Conservation (phyloP, 2,329 filamentous ascomycete genomes). For the Xylariaceae sp. region DNA sequence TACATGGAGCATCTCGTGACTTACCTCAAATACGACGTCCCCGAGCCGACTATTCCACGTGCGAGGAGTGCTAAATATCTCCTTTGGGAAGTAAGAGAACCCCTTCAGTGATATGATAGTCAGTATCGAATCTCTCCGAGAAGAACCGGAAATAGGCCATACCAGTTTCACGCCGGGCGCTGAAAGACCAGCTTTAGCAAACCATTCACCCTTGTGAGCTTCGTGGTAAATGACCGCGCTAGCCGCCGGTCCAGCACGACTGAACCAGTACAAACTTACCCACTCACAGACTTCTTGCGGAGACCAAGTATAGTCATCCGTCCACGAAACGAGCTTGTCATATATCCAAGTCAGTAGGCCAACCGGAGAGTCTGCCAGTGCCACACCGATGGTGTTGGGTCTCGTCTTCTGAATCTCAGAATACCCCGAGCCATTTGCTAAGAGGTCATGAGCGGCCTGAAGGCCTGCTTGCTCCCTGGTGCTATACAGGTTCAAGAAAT, state of each 20-base stretch:
- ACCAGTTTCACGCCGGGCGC: constrained; percentile 7
- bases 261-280: constrained; percentile 20
- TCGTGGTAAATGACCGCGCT: constrained; percentile 17
- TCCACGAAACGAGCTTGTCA: constrained; percentile 32
- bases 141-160: not conserved
- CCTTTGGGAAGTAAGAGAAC: constrained; percentile 17
- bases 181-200: not conserved
- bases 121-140: not conserved
- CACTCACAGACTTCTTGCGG: constrained; percentile 17
- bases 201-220: constrained; percentile 5
- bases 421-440: constrained; percentile 23
- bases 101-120: constrained; percentile 4
- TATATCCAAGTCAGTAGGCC: constrained; percentile 32
- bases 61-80: constrained; percentile 8
- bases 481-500: constrained; percentile 12
- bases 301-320: constrained; percentile 20
- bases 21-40: constrained; percentile 15
- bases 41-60: constrained; percentile 18
- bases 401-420: constrained; percentile 24
- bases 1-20: not conserved
- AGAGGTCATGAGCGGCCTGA: constrained; percentile 14
- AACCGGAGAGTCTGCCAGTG: constrained; percentile 29
- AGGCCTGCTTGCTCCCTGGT: constrained; percentile 14
- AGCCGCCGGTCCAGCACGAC: constrained; percentile 13
- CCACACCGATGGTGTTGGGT: constrained; percentile 29